phyloP scores from a whole-genome alignment of 2,329 filamentous ascomycete genomes.

The Penicillium sp. region DNA sequence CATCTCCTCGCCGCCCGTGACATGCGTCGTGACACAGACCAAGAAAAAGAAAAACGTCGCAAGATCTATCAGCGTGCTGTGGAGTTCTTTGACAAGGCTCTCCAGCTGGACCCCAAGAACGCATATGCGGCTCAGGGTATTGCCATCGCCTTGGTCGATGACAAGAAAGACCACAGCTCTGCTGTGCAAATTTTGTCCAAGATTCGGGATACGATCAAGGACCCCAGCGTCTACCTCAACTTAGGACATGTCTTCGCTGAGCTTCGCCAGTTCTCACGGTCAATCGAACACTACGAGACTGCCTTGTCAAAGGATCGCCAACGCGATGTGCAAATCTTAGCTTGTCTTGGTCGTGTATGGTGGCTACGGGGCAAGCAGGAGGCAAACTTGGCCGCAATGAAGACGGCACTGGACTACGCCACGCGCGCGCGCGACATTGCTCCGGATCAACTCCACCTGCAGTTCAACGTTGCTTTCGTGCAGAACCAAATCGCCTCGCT shows the following conservation, averaged over 20 bases:
- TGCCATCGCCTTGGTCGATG: constrained; percentile 89
- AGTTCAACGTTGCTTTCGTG: constrained; percentile 97
- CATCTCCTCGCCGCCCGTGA: constrained; percentile 83
- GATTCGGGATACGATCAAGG: constrained; percentile 83
- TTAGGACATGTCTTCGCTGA: constrained; percentile 91
- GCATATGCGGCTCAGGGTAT: constrained; percentile 95
- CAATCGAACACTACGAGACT: constrained; percentile 89
- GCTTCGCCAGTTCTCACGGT: constrained; percentile 82
- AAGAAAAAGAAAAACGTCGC: constrained; percentile 85
- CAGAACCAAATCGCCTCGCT: constrained; percentile 89
- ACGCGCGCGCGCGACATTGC: constrained; percentile 69
- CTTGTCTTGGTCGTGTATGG: constrained; percentile 86
- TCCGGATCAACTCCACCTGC: constrained; percentile 82
- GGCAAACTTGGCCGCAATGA: constrained; percentile 59
- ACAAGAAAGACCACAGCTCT: constrained; percentile 81
- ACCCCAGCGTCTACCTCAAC: constrained; percentile 86
- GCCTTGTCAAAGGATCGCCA: constrained; percentile 77
- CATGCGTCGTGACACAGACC: constrained; percentile 86
- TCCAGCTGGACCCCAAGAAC: constrained; percentile 92
- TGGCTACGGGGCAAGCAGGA: constrained; percentile 73
- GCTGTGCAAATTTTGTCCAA: constrained; percentile 87
- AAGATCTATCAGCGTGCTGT: constrained; percentile 87
- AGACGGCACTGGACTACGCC: constrained; percentile 62
- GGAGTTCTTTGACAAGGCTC: constrained; percentile 96
- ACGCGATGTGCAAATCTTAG: constrained; percentile 74